A percentile compares a stretch with the other conserved stretches of the same genome.
phyloP scores from a whole-genome alignment of 2,329 filamentous ascomycete genomes.

The Xylaria polymorpha region DNA sequence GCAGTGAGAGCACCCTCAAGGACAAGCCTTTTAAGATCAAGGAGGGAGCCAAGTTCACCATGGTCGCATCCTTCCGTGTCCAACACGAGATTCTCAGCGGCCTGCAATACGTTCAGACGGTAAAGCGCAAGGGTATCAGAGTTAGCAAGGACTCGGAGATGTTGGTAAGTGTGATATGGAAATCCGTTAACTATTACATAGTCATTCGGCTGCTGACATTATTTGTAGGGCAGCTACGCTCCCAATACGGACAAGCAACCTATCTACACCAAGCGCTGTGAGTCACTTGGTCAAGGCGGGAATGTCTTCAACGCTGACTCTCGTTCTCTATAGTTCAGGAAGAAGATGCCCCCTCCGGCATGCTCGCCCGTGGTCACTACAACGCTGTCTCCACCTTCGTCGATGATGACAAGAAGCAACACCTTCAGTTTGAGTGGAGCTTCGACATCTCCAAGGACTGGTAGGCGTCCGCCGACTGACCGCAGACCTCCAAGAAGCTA shows the following conservation, averaged over 20 bases:
- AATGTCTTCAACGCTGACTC: constrained; percentile 28
- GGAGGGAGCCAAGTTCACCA: constrained; percentile 92
- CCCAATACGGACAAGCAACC: constrained; percentile 91
- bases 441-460: constrained; percentile 98
- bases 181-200: neutral
- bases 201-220: constrained; percentile 43
- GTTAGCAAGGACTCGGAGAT: constrained; percentile 97
- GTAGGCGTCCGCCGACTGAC: constrained; percentile 59
- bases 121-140: constrained; percentile 88
- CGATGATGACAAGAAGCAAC: constrained; percentile 91
- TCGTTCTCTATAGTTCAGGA: constrained; percentile 74
- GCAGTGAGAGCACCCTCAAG: constrained; percentile 82
- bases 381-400: constrained; percentile 89
- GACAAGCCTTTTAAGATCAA: constrained; percentile 97
- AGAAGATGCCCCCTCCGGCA: constrained; percentile 91
- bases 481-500: constrained; percentile 14
- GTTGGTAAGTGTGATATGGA: constrained; percentile 73
- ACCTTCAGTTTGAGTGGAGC: constrained; percentile 93
- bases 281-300: constrained; percentile 52
- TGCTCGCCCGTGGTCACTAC: constrained; percentile 91
- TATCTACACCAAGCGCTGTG: constrained; percentile 91
- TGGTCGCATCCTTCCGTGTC: constrained; percentile 94
- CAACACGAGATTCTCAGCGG: constrained; percentile 97
- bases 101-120: constrained; percentile 93
- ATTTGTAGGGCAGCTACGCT: constrained; percentile 82